Evolutionary conservation across 176 grass and related monocot species (phyloP).

Genomic region (Oryza glaberrima): DNA sequence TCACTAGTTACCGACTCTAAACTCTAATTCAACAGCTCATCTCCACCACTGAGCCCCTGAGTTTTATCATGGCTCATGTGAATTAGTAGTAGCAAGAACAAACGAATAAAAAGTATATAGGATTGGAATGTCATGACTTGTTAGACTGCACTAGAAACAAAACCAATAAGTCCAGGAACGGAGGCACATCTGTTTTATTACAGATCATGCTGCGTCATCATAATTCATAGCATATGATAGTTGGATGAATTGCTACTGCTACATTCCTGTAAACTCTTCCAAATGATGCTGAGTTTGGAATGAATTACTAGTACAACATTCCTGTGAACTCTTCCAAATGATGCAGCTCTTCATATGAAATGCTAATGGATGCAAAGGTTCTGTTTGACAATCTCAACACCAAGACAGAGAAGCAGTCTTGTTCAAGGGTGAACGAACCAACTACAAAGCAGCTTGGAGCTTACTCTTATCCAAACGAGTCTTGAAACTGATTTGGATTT

Average conservation of each 20-base stretch:
- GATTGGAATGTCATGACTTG: background rate
- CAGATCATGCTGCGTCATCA: background rate
- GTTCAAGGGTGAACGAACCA: background rate
- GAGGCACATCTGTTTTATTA: background rate
- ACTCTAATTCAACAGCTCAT: no score
- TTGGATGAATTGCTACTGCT: background rate
- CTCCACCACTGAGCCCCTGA: no score
- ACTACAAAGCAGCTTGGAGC: constrained; percentile 7
- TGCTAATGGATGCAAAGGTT: constrained; percentile 11
- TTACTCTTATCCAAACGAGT: constrained; percentile 49
- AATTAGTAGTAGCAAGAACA: no score
- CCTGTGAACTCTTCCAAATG: background rate
- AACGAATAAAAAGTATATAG: no score
- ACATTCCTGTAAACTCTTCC: background rate
- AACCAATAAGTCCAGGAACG: background rate
- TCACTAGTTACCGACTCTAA: no score
- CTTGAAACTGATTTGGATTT: constrained; percentile 54
- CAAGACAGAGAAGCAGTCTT: background rate
- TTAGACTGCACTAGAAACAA: background rate
- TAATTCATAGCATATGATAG: background rate
- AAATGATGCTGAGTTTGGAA: background rate
- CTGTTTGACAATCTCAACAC: background rate
- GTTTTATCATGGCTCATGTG: no score
- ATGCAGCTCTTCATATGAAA: background rate
- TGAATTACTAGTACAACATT: background rate